Evolutionary conservation across 176 grass and related monocot genomes (phyloP).

Genomic region (Juncus effusus): DNA sequence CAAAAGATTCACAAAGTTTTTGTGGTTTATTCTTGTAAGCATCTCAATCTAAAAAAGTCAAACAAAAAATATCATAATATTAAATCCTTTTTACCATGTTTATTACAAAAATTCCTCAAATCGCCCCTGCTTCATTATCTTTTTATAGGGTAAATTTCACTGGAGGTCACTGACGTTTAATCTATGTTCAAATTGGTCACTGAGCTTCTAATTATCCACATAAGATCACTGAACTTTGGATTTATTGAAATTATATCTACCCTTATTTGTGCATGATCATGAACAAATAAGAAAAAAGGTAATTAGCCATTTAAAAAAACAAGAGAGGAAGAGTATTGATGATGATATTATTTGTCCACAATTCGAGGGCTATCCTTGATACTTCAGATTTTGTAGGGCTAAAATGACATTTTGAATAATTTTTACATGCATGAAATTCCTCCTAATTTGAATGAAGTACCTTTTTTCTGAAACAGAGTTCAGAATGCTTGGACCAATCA

Average conservation of each 20-base stretch:
- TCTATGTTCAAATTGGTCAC: neutral
- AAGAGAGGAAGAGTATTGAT: neutral
- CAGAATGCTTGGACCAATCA: conserved; percentile 77
- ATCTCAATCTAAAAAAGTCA: conserved; percentile 43
- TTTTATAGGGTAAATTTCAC: too few species aligned
- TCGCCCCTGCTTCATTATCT: neutral
- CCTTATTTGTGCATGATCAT: too few species aligned
- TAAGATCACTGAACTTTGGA: too few species aligned
- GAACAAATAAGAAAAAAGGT: neutral
- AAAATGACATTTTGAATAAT: neutral
- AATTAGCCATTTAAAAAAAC: neutral
- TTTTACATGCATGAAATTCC: neutral
- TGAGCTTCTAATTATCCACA: too few species aligned
- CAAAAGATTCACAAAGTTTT: conserved; percentile 86
- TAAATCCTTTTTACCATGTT: conserved; percentile 2
- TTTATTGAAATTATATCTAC: too few species aligned
- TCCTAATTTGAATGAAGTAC: conserved; percentile 26
- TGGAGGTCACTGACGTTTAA: neutral
- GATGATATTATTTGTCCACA: neutral
- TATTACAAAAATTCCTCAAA: neutral
- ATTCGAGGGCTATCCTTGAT: neutral
- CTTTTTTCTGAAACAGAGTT: conserved; percentile 75
- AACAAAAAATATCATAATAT: conserved; percentile 6
- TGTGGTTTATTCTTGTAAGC: conserved; percentile 78
- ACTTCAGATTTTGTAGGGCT: neutral